A percentile compares a stretch with the other conserved stretches of the same genome.
Conservation (phyloP, 352 stramenopile species). For the Thraustotheca clavata region DNA sequence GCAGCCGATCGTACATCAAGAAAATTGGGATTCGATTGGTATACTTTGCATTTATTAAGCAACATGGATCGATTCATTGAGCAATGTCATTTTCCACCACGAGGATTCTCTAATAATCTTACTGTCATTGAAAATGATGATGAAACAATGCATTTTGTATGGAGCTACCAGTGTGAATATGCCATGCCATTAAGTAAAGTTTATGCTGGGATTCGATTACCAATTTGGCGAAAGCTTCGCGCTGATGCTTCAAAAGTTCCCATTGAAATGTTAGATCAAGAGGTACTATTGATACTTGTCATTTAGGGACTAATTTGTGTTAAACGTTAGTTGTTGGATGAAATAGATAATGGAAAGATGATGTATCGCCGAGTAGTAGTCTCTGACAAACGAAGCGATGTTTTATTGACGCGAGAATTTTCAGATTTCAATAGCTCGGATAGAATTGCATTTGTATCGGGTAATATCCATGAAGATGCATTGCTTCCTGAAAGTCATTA, state of each 20-base stretch:
- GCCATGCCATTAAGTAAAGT: background rate
- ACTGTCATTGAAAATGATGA: background rate
- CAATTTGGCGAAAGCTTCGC: background rate
- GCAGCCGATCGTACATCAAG: background rate
- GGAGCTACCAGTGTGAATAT: constrained; percentile 6
- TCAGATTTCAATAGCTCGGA: background rate
- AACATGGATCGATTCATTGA: background rate
- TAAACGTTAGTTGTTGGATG: background rate
- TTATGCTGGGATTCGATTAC: background rate
- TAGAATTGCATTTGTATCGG: background rate
- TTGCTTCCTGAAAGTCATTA: constrained; percentile 1
- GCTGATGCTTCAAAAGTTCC: background rate
- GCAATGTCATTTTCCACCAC: background rate
- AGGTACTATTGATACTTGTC: background rate
- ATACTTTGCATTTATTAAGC: background rate
- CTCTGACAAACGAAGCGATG: background rate
- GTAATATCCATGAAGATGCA: constrained; percentile 5
- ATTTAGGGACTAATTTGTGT: background rate
- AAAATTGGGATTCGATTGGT: constrained; percentile 1
- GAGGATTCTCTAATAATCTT: background rate
- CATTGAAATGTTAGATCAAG: background rate
- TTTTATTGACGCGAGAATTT: background rate
- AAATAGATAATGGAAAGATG: background rate
- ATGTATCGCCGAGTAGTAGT: background rate
- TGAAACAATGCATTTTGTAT: background rate